phyloP scores from a whole-genome alignment of 1,139 yeast genomes.

The Tardiomyces depauwii region DNA sequence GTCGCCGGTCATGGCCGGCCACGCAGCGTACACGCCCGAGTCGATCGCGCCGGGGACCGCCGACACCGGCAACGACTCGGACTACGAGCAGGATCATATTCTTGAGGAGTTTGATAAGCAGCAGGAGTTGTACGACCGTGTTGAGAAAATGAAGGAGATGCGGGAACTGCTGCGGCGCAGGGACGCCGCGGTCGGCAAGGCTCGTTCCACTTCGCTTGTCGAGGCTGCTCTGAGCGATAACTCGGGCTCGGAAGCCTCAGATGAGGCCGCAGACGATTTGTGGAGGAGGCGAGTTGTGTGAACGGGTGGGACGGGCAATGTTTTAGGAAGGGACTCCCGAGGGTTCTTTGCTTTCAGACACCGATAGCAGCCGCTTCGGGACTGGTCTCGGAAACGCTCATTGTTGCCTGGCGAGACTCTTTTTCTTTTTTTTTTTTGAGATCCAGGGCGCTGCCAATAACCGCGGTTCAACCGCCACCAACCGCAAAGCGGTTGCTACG shows the following conservation, averaged over 20 bases:
- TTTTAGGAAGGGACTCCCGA: too few species aligned
- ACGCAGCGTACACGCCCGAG: not conserved
- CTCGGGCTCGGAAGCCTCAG: not conserved
- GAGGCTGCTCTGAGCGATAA: not conserved
- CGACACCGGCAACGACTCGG: conserved; percentile 1
- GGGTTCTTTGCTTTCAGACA: too few species aligned
- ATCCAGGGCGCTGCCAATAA: too few species aligned
- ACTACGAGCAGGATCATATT: conserved; percentile 4
- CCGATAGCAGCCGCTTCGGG: too few species aligned
- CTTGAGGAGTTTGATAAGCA: conserved; percentile 8
- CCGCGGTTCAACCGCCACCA: not conserved
- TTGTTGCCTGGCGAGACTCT: too few species aligned
- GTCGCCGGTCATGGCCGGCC: not conserved
- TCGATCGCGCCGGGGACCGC: not conserved
- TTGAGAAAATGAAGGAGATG: conserved; percentile 1
- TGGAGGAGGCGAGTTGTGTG: not conserved
- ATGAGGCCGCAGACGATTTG: conserved; percentile 3
- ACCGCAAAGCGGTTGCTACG: too few species aligned
- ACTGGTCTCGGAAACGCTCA: too few species aligned
- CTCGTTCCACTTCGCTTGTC: not conserved
- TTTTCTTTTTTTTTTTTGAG: not conserved
- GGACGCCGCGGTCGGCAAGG: not conserved
- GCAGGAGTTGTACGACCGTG: conserved; percentile 4
- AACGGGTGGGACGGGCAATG: too few species aligned
- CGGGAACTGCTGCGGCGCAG: not conserved